Conservation (phyloP, 768 basidiomycete genomes). For the Xanthoconium purpureum region DNA sequence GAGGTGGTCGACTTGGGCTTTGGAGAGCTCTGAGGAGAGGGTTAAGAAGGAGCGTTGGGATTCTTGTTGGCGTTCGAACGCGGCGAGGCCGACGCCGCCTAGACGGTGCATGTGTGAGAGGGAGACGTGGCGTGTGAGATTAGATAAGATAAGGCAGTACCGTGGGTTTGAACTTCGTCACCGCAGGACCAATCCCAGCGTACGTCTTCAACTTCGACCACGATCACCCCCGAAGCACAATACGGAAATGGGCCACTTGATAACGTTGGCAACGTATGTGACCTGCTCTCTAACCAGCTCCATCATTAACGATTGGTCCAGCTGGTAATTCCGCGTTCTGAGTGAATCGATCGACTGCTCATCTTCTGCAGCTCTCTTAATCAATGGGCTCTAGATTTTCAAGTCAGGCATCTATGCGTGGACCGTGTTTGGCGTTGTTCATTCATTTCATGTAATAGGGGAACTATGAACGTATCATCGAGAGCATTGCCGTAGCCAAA, state of each 20-base stretch:
- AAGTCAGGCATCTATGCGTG: conserved; percentile 44
- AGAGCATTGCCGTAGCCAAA: conserved; percentile 87
- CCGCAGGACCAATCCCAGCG: background rate
- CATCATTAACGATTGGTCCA: conserved; percentile 6
- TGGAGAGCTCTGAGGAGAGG: conserved; percentile 76
- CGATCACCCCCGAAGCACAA: background rate
- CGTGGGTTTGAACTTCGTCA: too few species aligned
- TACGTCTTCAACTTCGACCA: background rate
- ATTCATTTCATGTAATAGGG: conserved; percentile 49
- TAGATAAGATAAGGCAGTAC: conserved; percentile 14
- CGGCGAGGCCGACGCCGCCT: conserved; percentile 83
- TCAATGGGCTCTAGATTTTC: conserved; percentile 96
- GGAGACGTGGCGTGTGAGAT: background rate
- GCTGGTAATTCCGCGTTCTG: conserved; percentile 21
- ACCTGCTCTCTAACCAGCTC: background rate
- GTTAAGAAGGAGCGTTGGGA: conserved; percentile 77
- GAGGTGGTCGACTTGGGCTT: conserved; percentile 72
- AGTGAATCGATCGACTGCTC: conserved; percentile 2
- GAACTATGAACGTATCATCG: conserved; percentile 86
- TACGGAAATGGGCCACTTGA: conserved; percentile 70
- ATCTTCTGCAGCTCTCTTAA: conserved; percentile 70
- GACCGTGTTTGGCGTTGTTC: background rate
- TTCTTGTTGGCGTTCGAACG: conserved; percentile 84
- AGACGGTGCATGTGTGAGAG: conserved; percentile 55
- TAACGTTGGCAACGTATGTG: conserved; percentile 83